Evolutionary conservation across 768 basidiomycete genomes (phyloP).

Genomic region (Lyophyllum semitale): DNA sequence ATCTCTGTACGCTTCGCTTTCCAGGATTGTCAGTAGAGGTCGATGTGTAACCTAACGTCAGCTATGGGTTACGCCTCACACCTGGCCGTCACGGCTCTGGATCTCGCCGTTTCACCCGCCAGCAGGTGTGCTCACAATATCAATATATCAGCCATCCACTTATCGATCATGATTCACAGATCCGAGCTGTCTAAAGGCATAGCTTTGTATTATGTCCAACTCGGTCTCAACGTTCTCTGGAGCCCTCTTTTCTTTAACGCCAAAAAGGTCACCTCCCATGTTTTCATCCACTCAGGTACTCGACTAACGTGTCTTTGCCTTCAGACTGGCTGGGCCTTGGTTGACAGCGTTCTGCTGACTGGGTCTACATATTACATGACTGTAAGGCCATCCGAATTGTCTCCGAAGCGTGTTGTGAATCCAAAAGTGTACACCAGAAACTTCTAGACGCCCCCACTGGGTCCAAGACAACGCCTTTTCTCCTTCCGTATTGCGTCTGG

Average conservation of each 20-base stretch:
- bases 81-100: slow-evolving; percentile 56
- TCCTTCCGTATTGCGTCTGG: slow-evolving; percentile 70
- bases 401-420: background rate
- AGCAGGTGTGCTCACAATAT: slow-evolving; percentile 37
- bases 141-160: background rate
- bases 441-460: slow-evolving; percentile 48
- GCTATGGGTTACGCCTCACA: slow-evolving; percentile 73
- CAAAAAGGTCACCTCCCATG: slow-evolving; percentile 34
- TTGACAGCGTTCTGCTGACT: slow-evolving; percentile 54
- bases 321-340: slow-evolving; percentile 54
- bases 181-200: slow-evolving; percentile 47
- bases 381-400: slow-evolving; percentile 28
- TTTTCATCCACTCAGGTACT: background rate
- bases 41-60: slow-evolving; percentile 16
- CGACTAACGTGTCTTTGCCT: background rate
- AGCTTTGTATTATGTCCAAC: slow-evolving; percentile 60
- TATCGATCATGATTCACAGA: slow-evolving; percentile 22
- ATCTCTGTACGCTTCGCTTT: slow-evolving; percentile 35
- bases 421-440: slow-evolving; percentile 40
- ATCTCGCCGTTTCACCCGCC: slow-evolving; percentile 38
- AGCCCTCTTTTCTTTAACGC: slow-evolving; percentile 64
- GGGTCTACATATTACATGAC: slow-evolving; percentile 62
- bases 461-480: slow-evolving; percentile 53
- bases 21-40: background rate
- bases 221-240: slow-evolving; percentile 62